phyloP scores from a whole-genome alignment of 192 early-diverging fungal species.

The Mortierella claussenii region DNA sequence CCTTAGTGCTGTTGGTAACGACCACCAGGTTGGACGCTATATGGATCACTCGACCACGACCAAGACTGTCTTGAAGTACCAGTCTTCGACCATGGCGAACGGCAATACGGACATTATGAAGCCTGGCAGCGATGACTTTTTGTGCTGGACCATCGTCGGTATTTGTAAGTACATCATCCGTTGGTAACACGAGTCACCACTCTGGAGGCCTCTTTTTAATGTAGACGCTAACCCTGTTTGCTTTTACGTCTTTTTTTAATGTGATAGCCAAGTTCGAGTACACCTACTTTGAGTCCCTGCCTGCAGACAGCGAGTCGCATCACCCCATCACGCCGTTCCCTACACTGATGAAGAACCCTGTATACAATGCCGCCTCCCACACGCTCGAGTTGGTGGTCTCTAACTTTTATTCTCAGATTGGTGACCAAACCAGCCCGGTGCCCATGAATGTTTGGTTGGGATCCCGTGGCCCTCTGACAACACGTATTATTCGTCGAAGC shows the following conservation, averaged over 20 bases:
- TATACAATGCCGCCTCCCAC: conserved; percentile 56
- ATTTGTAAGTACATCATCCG: conserved; percentile 68
- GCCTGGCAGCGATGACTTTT: conserved; percentile 70
- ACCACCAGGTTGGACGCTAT: conserved; percentile 47
- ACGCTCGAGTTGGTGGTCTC: conserved; percentile 52
- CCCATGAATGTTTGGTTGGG: conserved; percentile 63
- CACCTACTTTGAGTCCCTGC: conserved; percentile 55
- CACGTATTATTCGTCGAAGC: conserved; percentile 37
- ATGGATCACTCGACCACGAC: conserved; percentile 40
- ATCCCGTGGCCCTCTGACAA: conserved; percentile 55
- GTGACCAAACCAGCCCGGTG: conserved; percentile 17
- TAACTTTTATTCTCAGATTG: conserved; percentile 52
- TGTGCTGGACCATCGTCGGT: conserved; percentile 89
- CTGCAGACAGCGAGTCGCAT: conserved; percentile 27
- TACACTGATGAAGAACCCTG: conserved; percentile 43
- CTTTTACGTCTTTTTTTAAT: not conserved
- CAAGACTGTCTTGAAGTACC: conserved; percentile 41
- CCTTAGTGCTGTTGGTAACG: conserved; percentile 58
- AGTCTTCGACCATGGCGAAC: conserved; percentile 37
- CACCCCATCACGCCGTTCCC: conserved; percentile 52
- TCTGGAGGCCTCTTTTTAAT: not conserved
- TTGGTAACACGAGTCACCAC: not conserved
- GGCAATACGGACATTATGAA: conserved; percentile 36
- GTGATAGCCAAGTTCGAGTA: conserved; percentile 55
- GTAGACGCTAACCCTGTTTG: no score